phyloP scores from a whole-genome alignment of 805 yeast genomes.

The Jamesozyma rosinii region DNA sequence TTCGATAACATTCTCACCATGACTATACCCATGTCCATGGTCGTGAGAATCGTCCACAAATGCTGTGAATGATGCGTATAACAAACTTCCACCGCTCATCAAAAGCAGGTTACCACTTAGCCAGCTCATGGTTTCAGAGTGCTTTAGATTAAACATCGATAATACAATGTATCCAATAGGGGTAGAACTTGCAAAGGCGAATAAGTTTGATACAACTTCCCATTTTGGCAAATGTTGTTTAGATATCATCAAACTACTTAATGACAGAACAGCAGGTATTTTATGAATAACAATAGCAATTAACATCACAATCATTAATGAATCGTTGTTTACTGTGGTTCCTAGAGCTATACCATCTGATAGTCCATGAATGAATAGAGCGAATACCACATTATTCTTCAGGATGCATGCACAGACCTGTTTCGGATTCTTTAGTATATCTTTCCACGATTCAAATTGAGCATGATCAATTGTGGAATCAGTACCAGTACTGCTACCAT shows the following conservation, averaged over 20 bases:
- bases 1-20: background rate
- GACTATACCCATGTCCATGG: constrained; percentile 9
- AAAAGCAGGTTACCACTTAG: constrained; percentile 27
- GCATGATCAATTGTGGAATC: background rate
- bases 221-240: constrained; percentile 32
- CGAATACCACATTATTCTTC: constrained; percentile 44
- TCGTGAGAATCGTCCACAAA: constrained; percentile 13
- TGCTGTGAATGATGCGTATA: constrained; percentile 30
- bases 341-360: constrained; percentile 62
- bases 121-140: constrained; percentile 24
- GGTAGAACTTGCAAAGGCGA: constrained; percentile 30
- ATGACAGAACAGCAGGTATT: constrained; percentile 55
- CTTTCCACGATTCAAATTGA: constrained; percentile 12
- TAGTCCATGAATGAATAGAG: constrained; percentile 49
- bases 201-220: constrained; percentile 39
- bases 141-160: constrained; percentile 19
- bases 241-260: constrained; percentile 41
- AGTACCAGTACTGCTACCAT: background rate
- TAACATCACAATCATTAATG: constrained; percentile 37
- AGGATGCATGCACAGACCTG: constrained; percentile 27
- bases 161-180: constrained; percentile 28
- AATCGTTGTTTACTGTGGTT: constrained; percentile 36
- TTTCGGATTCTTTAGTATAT: constrained; percentile 16
- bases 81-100: constrained; percentile 30
- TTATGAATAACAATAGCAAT: constrained; percentile 55